A percentile compares a stretch with the other conserved stretches of the same genome.
Conservation (phyloP, 306 rosid genomes). For the Lupinus albus region DNA sequence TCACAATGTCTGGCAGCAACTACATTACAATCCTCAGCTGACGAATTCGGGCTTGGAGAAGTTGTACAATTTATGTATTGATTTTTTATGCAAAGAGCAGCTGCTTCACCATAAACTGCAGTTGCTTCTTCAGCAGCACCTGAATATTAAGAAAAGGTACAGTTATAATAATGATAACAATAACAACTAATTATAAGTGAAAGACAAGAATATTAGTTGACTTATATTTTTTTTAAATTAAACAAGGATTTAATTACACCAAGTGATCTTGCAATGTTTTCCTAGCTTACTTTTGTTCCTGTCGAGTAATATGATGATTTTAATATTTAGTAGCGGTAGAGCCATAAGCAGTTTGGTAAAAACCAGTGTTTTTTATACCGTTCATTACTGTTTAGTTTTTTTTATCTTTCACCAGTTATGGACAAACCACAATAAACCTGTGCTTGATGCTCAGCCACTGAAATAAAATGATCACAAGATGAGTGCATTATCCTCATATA, state of each 20-base stretch:
- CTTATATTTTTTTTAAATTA: background rate
- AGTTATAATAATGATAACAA: background rate
- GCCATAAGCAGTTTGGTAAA: slow-evolving; percentile 19
- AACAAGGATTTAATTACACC: slow-evolving; percentile 25
- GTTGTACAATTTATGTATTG: slow-evolving; percentile 65
- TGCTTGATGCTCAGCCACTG: background rate
- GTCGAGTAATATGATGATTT: slow-evolving; percentile 2
- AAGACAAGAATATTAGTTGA: background rate
- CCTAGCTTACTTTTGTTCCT: background rate
- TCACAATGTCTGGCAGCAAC: slow-evolving; percentile 57
- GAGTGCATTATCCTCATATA: slow-evolving; percentile 9
- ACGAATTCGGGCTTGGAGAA: slow-evolving; percentile 53
- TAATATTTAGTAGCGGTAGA: slow-evolving; percentile 16
- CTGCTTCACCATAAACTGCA: slow-evolving; percentile 86
- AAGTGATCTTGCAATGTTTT: slow-evolving; percentile 23
- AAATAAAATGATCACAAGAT: slow-evolving; percentile 7
- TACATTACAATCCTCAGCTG: slow-evolving; percentile 61
- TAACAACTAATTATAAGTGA: background rate
- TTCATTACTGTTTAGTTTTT: background rate
- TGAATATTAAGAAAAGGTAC: slow-evolving; percentile 42
- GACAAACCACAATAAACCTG: slow-evolving; percentile 7
- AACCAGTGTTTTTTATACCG: background rate
- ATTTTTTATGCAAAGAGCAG: slow-evolving; percentile 81
- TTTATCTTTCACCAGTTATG: slow-evolving; percentile 4
- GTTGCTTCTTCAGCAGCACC: slow-evolving; percentile 98